A percentile compares a stretch with the other conserved stretches of the same genome.
Evolutionary conservation across 768 basidiomycete species (phyloP).

Genomic region (Mycena galericulata): DNA sequence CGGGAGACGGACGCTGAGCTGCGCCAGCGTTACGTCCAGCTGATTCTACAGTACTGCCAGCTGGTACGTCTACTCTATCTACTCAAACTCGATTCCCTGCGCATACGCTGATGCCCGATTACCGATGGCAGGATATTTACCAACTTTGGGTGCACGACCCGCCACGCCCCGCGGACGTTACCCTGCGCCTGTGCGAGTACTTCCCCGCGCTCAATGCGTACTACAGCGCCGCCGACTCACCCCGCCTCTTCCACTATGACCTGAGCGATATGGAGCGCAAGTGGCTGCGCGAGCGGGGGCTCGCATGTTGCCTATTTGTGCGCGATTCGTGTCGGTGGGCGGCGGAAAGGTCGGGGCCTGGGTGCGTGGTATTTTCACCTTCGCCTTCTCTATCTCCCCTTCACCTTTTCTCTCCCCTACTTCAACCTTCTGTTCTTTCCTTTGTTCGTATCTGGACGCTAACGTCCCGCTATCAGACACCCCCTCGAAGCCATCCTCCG

Average conservation of each 20-base stretch:
- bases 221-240: background rate
- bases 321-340: constrained; percentile 19
- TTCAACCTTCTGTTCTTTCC: background rate
- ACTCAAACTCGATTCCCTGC: background rate
- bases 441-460: background rate
- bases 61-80: constrained; percentile 11
- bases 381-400: background rate
- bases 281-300: background rate
- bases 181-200: constrained; percentile 31
- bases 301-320: constrained; percentile 21
- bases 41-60: constrained; percentile 11
- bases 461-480: background rate
- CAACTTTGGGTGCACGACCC: constrained; percentile 23
- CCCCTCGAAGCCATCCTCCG: constrained; percentile 6
- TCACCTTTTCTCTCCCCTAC: background rate
- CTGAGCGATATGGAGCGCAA: constrained; percentile 16
- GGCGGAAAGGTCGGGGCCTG: background rate
- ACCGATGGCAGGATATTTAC: constrained; percentile 23
- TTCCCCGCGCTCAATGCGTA: constrained; percentile 19
- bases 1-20: background rate
- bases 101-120: too few relatives aligned
- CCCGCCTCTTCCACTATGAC: constrained; percentile 28
- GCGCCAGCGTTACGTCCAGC: constrained; percentile 22
- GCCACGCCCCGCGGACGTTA: constrained; percentile 16
- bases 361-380: background rate